Evolutionary conservation across 1,284 basidiomycete species (phyloP), one percentile per base, ranked within the genome.

Genomic region (Coriolopsis trogii): DNA sequence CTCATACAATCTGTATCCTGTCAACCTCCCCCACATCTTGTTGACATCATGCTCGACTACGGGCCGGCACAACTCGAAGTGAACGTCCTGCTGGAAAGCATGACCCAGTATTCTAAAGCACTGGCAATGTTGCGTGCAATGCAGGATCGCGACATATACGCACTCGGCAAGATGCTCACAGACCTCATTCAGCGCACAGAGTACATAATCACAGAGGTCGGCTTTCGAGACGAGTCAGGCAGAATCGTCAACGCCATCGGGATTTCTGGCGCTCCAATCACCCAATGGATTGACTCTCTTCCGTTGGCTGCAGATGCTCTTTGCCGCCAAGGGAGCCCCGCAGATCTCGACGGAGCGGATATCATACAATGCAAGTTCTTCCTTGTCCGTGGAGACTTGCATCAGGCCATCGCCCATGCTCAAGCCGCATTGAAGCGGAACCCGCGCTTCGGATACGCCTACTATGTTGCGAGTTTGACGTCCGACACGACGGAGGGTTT

Each of bases 321-420:
- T 41, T 76, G 81, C 9, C 67, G 60, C 12, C 70, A 65, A 43
- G 71, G 71, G 6, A 67, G 62, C 8, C 55, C 69, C 0, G 55
- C 56, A 1, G 77, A 83, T 52, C 59, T 64, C 13, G 80, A 84
- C 56, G 58, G 70, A 6, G 84, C 83, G 0, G 82, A 85, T 59
- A 78, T 85, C 46, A 59, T 87, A 20, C 81, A 85, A 23, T 75
- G 84, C 69, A 85, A 85, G 62, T 79, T 69, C 60, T 57, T 67
- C 40, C 76, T 85, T 62, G 73, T 79, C 63, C 69, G 68, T 33
- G 69, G 12, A 71, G 74, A 8, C 65, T 77, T 15, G 60, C 70
- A 0, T n/a, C 75, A 81, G 13, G 80, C 80, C 0, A 67, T 77
- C 24, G 64, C 65, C 6, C 58, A 77, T 6, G 80, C 79, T 1